Conservation (phyloP, 2,329 filamentous ascomycete species). For the Botrytis squamosa region DNA sequence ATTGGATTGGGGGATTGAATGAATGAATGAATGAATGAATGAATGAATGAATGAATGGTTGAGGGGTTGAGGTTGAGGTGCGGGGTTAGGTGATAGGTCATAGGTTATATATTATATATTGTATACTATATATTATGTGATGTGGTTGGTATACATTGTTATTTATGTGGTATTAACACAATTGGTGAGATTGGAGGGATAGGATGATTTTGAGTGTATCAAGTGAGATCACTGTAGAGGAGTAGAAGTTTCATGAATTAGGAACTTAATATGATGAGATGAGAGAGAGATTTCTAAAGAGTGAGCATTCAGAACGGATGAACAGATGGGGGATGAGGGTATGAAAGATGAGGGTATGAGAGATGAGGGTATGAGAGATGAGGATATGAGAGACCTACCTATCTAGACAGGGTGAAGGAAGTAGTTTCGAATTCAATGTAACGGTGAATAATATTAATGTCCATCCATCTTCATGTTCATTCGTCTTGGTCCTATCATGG, state of each 20-base stretch:
- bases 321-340: neutral
- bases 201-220: neutral
- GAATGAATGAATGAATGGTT: neutral
- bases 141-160: neutral
- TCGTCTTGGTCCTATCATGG: neutral
- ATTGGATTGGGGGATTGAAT: neutral
- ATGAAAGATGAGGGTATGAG: neutral
- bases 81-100: neutral
- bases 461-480: neutral
- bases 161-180: neutral
- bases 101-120: neutral
- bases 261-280: neutral
- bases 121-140: neutral
- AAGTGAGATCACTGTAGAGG: neutral
- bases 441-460: neutral
- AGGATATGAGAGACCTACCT: neutral
- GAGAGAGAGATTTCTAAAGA: neutral
- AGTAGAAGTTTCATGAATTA: neutral
- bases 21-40: neutral
- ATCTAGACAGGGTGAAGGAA: neutral
- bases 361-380: neutral
- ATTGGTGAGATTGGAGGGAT: neutral
- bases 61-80: slow-evolving; percentile 1
- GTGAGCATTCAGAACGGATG: neutral
- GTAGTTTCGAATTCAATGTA: slow-evolving; percentile 10